Evolutionary conservation across 140 eudicot genomes (phyloP), one percentile per base, ranked within the genome.

Genomic region (Stevia rebaudiana): DNA sequence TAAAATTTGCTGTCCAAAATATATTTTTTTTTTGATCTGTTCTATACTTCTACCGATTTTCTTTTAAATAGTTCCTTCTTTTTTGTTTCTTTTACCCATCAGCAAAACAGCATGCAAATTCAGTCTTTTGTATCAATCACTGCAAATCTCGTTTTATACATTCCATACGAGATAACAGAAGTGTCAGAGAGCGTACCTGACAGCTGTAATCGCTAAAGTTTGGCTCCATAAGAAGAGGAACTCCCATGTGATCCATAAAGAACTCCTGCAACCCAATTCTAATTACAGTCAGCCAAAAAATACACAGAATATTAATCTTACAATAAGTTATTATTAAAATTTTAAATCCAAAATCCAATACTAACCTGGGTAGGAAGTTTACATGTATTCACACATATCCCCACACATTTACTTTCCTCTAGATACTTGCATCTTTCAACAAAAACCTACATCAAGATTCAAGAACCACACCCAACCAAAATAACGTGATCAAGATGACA

Each of bases 291-390:
- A 23, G n/a, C 71, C 63, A 56, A 2, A 41, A 22, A 15, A 21
- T 21, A 23, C 36, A 4, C 13, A 35, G 16, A 8, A 22, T 8
- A 6, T 13, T 22, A 1, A 40, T 30, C 65, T 61, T 24, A 46
- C 15, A 55, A 48, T 57, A 15, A 28, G n/a, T n/a, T n/a, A n/a
- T n/a, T n/a, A n/a, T n/a, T n/a, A n/a, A 61, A 21, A 15, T 3
- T 48, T 12, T 13, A 19, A 31, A 50, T 25, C 62, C 1, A 33
- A 53, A 60, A 69, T 21, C 8, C 4, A 24, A 19, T 22, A 35
- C 83, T 61, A 35, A 87, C 98, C 95, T 88, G 98, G 24, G 98
- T 92, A n/a, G 98, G 98, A 41, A 92, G 89, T 73, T 92, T 92
- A 63, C 98, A 92, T 22, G 98, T 92, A 72, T 92, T 92, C 28